Evolutionary conservation across 176 grass and related monocot species (phyloP), one percentile per base, ranked within the genome.

Genomic region (Coix lacrymajobi): DNA sequence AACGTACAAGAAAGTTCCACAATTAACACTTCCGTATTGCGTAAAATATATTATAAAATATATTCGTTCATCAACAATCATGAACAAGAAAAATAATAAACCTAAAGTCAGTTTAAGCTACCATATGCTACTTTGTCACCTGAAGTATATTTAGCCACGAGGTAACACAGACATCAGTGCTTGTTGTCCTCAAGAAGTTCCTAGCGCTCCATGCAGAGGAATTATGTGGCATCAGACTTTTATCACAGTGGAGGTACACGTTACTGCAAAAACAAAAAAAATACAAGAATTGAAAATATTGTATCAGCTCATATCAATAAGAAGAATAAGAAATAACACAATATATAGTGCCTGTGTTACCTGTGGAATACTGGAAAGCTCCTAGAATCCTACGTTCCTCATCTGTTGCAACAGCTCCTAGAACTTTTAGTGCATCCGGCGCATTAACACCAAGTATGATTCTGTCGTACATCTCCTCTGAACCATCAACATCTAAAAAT

Each of bases 121-220:
- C 26, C 1, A 46, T 75, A 46, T 75, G 58, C 45, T 44, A 78
- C 16, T 78, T 45, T 44, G 78, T 16, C 34, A 95, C 96, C 92
- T 98, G 90, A 62, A 98, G 84, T 15, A 95, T 46, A 48, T 98
- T 98, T 45, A 98, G 48, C 96, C 92, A 98, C 76, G 86, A 95
- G 79, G 96, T 98, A 61, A 98, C 78, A 68, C 82, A 93, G 20
- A 84, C 90, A 1, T 88, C 87, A 7, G 15, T 85, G 17, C 74
- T 80, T 3, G 83, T 97, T 19, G 90, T 86, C 24, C 90, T 84
- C 66, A 94, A 70, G 84, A 97, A 94, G 54, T 97, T 97, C 95
- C 90, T 92, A 37, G 95, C 77, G 64, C 95, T 92, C 96, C 92
- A 98, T 26, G 92, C 96, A 0, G 87, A 88, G 48, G 69, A 67